Conservation (phyloP, 2,329 filamentous ascomycete genomes). For the Pseudogymnoascus sp. region DNA sequence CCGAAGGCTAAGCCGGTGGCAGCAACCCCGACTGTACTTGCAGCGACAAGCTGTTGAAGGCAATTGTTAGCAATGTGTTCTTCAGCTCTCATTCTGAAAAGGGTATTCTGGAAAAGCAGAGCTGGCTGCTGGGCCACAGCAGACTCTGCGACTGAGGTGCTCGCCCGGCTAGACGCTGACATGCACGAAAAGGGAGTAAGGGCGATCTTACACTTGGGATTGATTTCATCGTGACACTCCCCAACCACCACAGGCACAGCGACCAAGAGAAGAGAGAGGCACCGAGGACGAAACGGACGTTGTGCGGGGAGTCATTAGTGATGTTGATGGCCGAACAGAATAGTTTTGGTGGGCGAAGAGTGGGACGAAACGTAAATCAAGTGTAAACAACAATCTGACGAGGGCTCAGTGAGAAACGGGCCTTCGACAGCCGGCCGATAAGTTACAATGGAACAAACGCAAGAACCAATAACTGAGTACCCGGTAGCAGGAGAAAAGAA, state of each 20-base stretch:
- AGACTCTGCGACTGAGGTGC: not conserved
- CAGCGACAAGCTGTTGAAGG: slow-evolving; percentile 28
- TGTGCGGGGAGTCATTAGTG: slow-evolving; percentile 10
- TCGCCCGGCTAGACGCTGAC: not conserved
- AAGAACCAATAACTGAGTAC: slow-evolving; percentile 1
- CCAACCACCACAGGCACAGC: slow-evolving; percentile 9
- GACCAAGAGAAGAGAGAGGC: slow-evolving; percentile 10
- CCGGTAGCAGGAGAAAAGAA: not conserved
- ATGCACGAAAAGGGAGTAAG: slow-evolving; percentile 8
- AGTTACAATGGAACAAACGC: slow-evolving; percentile 3
- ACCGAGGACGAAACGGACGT: slow-evolving; percentile 10
- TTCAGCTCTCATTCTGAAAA: not conserved
- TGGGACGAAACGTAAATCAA: slow-evolving; percentile 8
- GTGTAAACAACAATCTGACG: slow-evolving; percentile 7
- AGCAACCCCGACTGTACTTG: slow-evolving; percentile 31
- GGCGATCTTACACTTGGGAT: slow-evolving; percentile 14
- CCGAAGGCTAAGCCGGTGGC: slow-evolving; percentile 28
- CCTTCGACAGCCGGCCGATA: not conserved
- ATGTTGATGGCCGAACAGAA: slow-evolving; percentile 2
- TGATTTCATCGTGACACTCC: slow-evolving; percentile 14
- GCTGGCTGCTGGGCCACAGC: not conserved
- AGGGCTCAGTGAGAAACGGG: not conserved
- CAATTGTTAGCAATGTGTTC: not conserved
- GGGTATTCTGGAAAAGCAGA: not conserved
- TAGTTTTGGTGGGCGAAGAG: slow-evolving; percentile 7